Conservation (phyloP, 2,329 filamentous ascomycete genomes). For the Cytospora mali region DNA sequence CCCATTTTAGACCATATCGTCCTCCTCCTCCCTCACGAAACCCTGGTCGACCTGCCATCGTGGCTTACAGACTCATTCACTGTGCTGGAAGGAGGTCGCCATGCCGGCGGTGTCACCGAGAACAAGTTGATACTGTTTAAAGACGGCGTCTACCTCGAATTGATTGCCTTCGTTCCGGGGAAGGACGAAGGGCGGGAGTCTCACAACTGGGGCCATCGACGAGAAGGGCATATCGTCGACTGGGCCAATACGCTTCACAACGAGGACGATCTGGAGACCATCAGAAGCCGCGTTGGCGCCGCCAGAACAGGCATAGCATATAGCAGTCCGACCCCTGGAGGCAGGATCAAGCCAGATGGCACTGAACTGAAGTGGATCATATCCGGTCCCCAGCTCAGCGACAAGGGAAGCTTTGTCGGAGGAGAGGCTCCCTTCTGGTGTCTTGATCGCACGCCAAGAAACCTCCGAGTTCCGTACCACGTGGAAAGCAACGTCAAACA, state of each 20-base stretch:
- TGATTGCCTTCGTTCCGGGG: slow-evolving; percentile 62
- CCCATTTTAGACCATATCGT: slow-evolving; percentile 64
- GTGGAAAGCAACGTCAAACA: slow-evolving; percentile 47
- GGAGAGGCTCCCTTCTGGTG: slow-evolving; percentile 67
- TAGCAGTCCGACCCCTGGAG: slow-evolving; percentile 51
- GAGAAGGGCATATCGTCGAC: slow-evolving; percentile 57
- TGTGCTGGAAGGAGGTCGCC: slow-evolving; percentile 61
- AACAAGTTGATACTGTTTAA: slow-evolving; percentile 65
- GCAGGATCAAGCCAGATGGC: slow-evolving; percentile 58
- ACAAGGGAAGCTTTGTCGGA: slow-evolving; percentile 36
- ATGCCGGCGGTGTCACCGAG: slow-evolving; percentile 61
- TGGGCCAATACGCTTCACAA: slow-evolving; percentile 56
- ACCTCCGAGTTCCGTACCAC: slow-evolving; percentile 55
- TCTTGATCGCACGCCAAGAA: slow-evolving; percentile 61
- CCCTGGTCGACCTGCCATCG: slow-evolving; percentile 49
- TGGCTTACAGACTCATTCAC: slow-evolving; percentile 58
- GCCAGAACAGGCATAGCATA: slow-evolving; percentile 47
- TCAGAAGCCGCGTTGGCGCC: slow-evolving; percentile 42
- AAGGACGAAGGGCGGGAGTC: slow-evolving; percentile 42
- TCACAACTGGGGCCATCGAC: slow-evolving; percentile 62
- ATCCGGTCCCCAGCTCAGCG: slow-evolving; percentile 17
- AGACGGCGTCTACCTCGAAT: slow-evolving; percentile 68
- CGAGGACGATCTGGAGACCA: slow-evolving; percentile 40
- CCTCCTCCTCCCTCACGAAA: slow-evolving; percentile 58
- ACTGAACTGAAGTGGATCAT: slow-evolving; percentile 58